Conservation (phyloP, 2,329 filamentous ascomycete species). For the Pseudogymnoascus pannorum region DNA sequence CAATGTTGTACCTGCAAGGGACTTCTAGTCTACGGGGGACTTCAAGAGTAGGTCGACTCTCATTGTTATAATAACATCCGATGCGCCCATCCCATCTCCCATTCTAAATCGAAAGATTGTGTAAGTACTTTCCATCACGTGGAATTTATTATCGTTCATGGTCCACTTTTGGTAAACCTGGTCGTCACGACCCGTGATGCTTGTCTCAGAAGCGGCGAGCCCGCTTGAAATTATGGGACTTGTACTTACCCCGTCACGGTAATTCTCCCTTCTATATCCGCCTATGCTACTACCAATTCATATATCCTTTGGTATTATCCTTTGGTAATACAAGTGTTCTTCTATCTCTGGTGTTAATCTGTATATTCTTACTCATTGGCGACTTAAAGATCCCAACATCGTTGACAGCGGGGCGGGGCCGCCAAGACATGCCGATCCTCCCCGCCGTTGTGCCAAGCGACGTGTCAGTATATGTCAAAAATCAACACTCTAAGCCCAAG, state of each 20-base stretch:
- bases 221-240: background rate
- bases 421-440: background rate
- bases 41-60: background rate
- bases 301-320: background rate
- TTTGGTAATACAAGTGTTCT: background rate
- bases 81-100: background rate
- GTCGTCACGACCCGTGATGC: background rate
- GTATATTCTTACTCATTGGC: background rate
- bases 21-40: background rate
- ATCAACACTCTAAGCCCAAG: background rate
- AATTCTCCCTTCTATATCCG: background rate
- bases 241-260: background rate
- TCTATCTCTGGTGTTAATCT: background rate
- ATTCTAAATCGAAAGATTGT: background rate
- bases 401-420: background rate
- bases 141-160: background rate
- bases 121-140: background rate
- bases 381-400: background rate
- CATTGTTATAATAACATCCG: background rate
- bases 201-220: background rate
- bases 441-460: background rate
- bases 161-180: background rate
- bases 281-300: background rate
- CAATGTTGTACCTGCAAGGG: background rate
- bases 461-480: background rate